Base-by-base conservation (phyloP, 805 yeast genomes). In the Zygosaccharomyces bailii region DNA sequence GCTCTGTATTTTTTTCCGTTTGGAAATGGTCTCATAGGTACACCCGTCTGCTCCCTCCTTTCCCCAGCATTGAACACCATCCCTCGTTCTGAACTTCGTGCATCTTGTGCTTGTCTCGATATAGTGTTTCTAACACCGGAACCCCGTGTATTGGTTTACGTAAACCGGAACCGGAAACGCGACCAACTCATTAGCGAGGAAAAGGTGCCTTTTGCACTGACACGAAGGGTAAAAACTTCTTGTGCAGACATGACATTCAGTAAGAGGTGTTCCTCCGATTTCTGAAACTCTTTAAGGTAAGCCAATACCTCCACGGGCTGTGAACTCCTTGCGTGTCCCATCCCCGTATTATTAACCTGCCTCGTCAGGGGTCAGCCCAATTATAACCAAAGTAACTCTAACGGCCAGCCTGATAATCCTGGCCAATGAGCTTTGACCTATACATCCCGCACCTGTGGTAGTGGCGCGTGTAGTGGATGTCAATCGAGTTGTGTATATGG, bases 181-280 rank as follows among this genome's bases (percentile, higher is more conserved):
- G 8, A 27, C 24, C 5, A 27, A 29, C 20, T 21, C 25, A 6
- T 35, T 24, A 4, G 46, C 44, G 13, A 43, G 9, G 24, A 21
- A 46, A 7, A 46, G 40, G 16, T 32, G 24, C 21, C 37, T 38
- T 6, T 46, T 46, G 46, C 50, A 46, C 18, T 24, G 18, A 14
- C 38, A 33, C 8, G 42, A 8, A 18, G 46, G 40, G 23, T 39
- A 46, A 8, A 18, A 10, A 9, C 24, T 24, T 29, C 35, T 17
- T 14, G 31, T 20, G 14, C 30, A 24, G n/a, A 42, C 18, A 25
- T 16, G 30, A 37, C 16, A 7, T 27, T 8, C 31, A 27, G 4
- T 10, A 14, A 14, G 16, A 37, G 23, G 13, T 37, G 24, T 7
- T 37, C 40, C 3, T 8, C 8, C 7, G 3, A 6, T 5, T 23